Base-by-base conservation (phyloP, 805 yeast genomes). In the Kodamaea sagamina region DNA sequence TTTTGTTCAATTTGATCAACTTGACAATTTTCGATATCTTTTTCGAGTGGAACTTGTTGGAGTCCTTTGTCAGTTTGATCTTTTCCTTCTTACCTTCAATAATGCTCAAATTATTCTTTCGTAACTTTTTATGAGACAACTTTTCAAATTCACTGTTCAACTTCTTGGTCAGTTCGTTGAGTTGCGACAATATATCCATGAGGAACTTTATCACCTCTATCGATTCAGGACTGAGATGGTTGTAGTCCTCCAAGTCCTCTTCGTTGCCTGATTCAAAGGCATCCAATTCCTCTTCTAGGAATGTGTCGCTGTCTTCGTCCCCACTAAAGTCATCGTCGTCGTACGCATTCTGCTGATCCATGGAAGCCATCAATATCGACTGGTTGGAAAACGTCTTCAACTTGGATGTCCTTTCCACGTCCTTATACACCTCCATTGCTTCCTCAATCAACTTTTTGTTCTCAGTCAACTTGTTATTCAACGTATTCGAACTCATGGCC, bases 381-480 rank as follows among this genome's bases (percentile, higher is more conserved):
- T 71, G 75, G 50, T 71, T 71, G 4, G 74, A 68, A 45, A 64
- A 71, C 3, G 74, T 62, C 48, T 71, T 71, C 66, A 71, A 64
- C 48, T 71, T 71, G 6, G 71, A 63, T 36, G 61, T 56, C 41
- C 68, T 63, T 44, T 71, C 75, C 21, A 71, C 75, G 18, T 67
- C 74, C 46, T 71, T 71, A 46, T 68, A 71, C 29, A 64, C 63
- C 44, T 70, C 75, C 75, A 71, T 70, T 16, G 75, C 73, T 48
- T 68, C 74, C 42, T 70, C 75, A 18, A 71, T 71, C 19, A 63
- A 53, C 46, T 62, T 55, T 43, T 72, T 62, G 46, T 68, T 65
- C 39, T 69, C 74, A 29, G 62, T 66, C 31, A 65, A 53, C 49
- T 59, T 60, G 39, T 41, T 45, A 40, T 47, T 28, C 35, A 50